Evolutionary conservation across 208 protist species (phyloP).

Genomic region (Trypanosoma cruzi): DNA sequence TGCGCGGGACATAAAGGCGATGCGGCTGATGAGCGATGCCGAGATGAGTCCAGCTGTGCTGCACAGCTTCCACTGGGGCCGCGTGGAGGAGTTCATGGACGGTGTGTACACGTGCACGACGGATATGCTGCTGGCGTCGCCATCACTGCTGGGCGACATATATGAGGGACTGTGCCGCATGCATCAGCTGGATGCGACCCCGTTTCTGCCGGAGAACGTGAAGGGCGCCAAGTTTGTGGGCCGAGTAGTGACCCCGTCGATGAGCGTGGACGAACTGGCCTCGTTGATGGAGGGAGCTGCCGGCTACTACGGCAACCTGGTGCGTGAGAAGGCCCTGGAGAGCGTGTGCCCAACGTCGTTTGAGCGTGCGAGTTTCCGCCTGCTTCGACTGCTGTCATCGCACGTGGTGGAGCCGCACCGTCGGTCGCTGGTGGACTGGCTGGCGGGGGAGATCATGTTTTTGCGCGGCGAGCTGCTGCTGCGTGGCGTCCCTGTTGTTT

Average conservation of each 20-base stretch:
- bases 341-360: slow-evolving; percentile 74
- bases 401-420: slow-evolving; percentile 48
- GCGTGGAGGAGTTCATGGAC: slow-evolving; percentile 88
- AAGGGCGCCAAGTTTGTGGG: slow-evolving; percentile 40
- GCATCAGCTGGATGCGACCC: slow-evolving; percentile 51
- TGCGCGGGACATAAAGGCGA: slow-evolving; percentile 67
- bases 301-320: slow-evolving; percentile 41
- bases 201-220: slow-evolving; percentile 67
- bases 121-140: slow-evolving; percentile 69
- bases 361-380: slow-evolving; percentile 73
- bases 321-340: slow-evolving; percentile 67
- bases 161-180: slow-evolving; percentile 54
- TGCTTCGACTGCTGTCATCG: slow-evolving; percentile 63
- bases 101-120: slow-evolving; percentile 72
- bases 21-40: slow-evolving; percentile 76
- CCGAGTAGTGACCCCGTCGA: not conserved
- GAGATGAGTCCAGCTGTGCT: slow-evolving; percentile 70
- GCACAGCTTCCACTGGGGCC: slow-evolving; percentile 82
- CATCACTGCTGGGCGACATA: slow-evolving; percentile 57
- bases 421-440: slow-evolving; percentile 41
- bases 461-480: slow-evolving; percentile 47
- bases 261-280: slow-evolving; percentile 13
- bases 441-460: slow-evolving; percentile 52
- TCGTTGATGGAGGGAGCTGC: slow-evolving; percentile 26
- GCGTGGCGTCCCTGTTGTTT: slow-evolving; percentile 56